Base-by-base conservation (phyloP, 148 eudicot genomes). In the Hydrangea macrophylla region DNA sequence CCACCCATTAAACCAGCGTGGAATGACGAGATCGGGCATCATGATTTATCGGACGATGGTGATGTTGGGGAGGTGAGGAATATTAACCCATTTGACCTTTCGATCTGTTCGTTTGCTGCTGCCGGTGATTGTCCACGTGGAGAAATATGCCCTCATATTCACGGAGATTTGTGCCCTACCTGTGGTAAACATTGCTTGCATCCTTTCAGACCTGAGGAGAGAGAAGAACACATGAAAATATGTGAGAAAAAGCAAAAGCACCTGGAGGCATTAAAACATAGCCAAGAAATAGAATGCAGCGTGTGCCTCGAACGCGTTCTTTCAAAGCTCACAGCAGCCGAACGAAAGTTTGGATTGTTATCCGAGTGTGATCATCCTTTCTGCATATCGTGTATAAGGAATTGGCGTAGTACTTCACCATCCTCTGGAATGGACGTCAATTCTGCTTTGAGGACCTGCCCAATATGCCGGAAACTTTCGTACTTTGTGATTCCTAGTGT, bases 401-500 rank as follows among this genome's bases (percentile, higher is more conserved):
- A 80, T 77, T 94, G 99, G 99, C 90, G 99, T 20, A 75, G 88
- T 66, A 90, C 83, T 67, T 90, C 97, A 12, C 87, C 98, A 13
- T 45, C 91, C n/a, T 81, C 91, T 72, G 97, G 99, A 45, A 82
- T 94, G 90, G 96, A 94, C 75, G 85, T 90, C n/a, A 89, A 94
- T 70, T 78, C 92, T 67, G 86, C 99, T 20, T 70, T 94, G 69
- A 82, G 99, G 80, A 85, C 99, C 45, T 94, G 99, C 80, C 99
- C 99, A 2, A 87, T 94, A 61, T 94, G 99, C 60, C 85, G 99
- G 36, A 88, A 86, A 70, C 93, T 94, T 69, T 94, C 99, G 10
- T 94, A 88, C 85, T 94, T 81, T 74, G 96, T 94, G 59, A 87
- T 94, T 75, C 99, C 99, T n/a, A 94, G 99, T 78, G 96, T 94